These are phyloP conservation scores for Phalaenopsis equestris DNA, from an alignment of 106 monocot species.

Conservation along the genomic window DNA sequence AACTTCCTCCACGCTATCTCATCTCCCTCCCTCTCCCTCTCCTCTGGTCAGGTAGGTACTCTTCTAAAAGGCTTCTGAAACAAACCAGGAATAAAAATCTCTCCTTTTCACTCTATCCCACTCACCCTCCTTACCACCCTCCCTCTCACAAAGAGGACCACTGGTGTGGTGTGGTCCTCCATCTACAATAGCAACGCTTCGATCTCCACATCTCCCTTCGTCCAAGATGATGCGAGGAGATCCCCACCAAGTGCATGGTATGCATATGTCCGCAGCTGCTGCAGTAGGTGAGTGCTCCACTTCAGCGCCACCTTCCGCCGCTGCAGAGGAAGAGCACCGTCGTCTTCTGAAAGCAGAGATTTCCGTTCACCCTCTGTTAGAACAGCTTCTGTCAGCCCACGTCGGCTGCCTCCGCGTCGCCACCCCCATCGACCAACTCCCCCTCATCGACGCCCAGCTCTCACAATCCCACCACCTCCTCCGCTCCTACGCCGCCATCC, in stretches of 20 bases:
- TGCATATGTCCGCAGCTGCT: constrained; percentile 21
- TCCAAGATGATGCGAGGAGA: constrained; percentile 30
- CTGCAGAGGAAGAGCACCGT: constrained; percentile 36
- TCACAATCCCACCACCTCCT: constrained; percentile 57
- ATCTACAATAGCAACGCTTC: not conserved
- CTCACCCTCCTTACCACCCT: not conserved
- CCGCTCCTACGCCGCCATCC: constrained; percentile 62
- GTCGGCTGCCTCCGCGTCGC: constrained; percentile 84
- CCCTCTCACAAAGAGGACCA: not conserved
- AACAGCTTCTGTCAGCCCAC: constrained; percentile 79
- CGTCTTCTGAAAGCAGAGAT: constrained; percentile 83
- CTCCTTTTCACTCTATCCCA: not conserved
- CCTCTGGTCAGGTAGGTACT: not conserved
- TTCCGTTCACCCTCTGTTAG: constrained; percentile 77
- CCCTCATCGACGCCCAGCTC: constrained; percentile 81
- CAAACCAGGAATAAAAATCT: not conserved
- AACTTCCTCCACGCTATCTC: constrained; percentile 10
- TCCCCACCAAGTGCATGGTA: constrained; percentile 12
- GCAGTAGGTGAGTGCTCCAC: constrained; percentile 31
- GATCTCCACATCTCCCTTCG: not conserved
- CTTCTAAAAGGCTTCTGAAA: not conserved
- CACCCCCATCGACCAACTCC: constrained; percentile 90
- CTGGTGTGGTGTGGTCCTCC: not conserved
- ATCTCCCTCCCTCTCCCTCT: constrained; percentile 3
- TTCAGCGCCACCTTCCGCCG: constrained; percentile 21